phyloP scores from a whole-genome alignment of 495 filamentous ascomycete species.

The Aspergillus nidulans region DNA sequence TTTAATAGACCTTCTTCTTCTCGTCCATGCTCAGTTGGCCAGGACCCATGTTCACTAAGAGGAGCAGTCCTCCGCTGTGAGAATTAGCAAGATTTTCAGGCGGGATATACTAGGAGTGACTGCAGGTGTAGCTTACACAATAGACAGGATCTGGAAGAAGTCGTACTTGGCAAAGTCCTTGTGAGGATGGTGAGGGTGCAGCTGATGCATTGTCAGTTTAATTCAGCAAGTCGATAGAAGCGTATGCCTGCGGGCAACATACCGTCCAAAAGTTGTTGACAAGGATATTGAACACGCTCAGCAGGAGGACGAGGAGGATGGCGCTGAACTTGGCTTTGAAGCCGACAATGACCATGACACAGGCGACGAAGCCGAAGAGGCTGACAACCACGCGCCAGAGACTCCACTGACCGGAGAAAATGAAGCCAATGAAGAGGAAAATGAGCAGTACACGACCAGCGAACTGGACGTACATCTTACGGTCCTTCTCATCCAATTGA shows the following conservation, averaged over 20 bases:
- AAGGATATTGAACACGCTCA: conserved; percentile 92
- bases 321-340: conserved; percentile 99
- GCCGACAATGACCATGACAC: conserved; percentile 97
- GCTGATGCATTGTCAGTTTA: conserved; percentile 49
- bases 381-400: conserved; percentile 79
- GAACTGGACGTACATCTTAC: conserved; percentile 99
- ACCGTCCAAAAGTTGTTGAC: conserved; percentile 99
- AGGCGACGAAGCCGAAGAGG: conserved; percentile 79
- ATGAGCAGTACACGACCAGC: conserved; percentile 94
- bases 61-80: conserved; percentile 75
- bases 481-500: conserved; percentile 94
- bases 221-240: conserved; percentile 10
- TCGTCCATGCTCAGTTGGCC: conserved; percentile 97
- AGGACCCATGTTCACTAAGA: conserved; percentile 97
- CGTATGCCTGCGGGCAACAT: conserved; percentile 39
- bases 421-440: conserved; percentile 93
- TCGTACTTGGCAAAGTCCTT: conserved; percentile 99
- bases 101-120: not conserved
- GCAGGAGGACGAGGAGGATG: conserved; percentile 83
- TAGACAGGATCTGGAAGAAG: conserved; percentile 99
- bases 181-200: conserved; percentile 96
- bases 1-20: conserved; percentile 99
- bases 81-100: conserved; percentile 20
- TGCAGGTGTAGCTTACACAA: conserved; percentile 62
- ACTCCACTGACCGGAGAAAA: conserved; percentile 91